phyloP scores from a whole-genome alignment of 148 eudicot species.

The Linanthus parryae region DNA sequence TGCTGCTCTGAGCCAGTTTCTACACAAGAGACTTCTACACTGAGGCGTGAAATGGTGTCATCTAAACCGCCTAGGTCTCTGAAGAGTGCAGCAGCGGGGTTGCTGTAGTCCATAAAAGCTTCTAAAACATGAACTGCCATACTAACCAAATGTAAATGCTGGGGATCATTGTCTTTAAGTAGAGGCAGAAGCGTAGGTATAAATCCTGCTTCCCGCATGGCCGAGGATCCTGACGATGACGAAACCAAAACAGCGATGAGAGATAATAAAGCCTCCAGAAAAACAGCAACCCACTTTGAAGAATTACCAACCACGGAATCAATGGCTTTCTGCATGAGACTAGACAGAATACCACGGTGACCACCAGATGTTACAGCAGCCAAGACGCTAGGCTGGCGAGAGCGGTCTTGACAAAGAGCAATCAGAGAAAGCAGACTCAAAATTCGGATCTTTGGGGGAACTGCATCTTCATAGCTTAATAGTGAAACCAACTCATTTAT shows the following conservation, averaged over 20 bases:
- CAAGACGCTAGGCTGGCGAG: constrained; percentile 83
- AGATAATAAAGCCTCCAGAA: constrained; percentile 87
- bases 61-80: constrained; percentile 97
- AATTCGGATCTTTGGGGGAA: constrained; percentile 79
- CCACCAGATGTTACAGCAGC: constrained; percentile 98
- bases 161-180: constrained; percentile 87
- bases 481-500: constrained; percentile 87
- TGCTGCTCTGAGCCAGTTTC: constrained; percentile 55
- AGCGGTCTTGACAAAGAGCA: constrained; percentile 90
- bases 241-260: constrained; percentile 89
- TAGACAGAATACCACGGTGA: constrained; percentile 93
- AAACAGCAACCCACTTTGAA: constrained; percentile 79
- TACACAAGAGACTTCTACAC: constrained; percentile 67
- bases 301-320: constrained; percentile 63
- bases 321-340: constrained; percentile 97
- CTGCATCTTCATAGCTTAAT: constrained; percentile 70
- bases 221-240: constrained; percentile 90
- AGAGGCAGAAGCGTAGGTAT: constrained; percentile 96
- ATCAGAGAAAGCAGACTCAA: constrained; percentile 77
- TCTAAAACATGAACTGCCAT: constrained; percentile 97
- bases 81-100: constrained; percentile 97
- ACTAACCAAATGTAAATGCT: constrained; percentile 89
- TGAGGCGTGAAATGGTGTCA: constrained; percentile 84
- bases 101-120: constrained; percentile 98
- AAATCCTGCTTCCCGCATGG: constrained; percentile 99